These are phyloP conservation scores for Daldinia grandis DNA, from an alignment of 495 filamentous ascomycete species.

Conservation along the genomic window DNA sequence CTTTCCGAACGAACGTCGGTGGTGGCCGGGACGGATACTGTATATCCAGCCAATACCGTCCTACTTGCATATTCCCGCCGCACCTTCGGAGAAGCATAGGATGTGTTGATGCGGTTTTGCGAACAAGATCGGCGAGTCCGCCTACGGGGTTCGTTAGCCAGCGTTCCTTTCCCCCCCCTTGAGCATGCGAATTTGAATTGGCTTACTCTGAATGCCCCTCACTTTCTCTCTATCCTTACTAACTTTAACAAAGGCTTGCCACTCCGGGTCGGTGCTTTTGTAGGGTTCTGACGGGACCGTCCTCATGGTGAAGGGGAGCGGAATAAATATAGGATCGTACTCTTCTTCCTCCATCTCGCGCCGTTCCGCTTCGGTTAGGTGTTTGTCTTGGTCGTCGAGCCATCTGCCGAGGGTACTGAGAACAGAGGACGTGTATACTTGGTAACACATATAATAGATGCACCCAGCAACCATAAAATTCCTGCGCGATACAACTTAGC, in stretches of 20 bases:
- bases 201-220: constrained; percentile 60
- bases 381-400: constrained; percentile 29
- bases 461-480: constrained; percentile 48
- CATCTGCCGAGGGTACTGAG: constrained; percentile 35
- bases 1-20: constrained; percentile 50
- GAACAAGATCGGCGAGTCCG: constrained; percentile 41
- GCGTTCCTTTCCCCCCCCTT: neutral
- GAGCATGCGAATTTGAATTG: neutral
- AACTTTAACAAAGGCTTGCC: constrained; percentile 69
- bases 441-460: constrained; percentile 51
- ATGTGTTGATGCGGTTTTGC: constrained; percentile 22
- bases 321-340: constrained; percentile 64
- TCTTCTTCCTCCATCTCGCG: constrained; percentile 45
- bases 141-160: constrained; percentile 34
- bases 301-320: constrained; percentile 62
- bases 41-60: constrained; percentile 51
- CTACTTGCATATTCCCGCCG: constrained; percentile 41
- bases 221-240: constrained; percentile 60
- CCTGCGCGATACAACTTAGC: constrained; percentile 20
- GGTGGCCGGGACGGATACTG: constrained; percentile 52
- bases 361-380: too few species aligned
- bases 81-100: constrained; percentile 15
- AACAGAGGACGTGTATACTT: constrained; percentile 48
- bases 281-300: constrained; percentile 58
- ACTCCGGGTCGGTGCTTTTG: constrained; percentile 72